These are phyloP conservation scores for Nephelium lappaceum DNA, from an alignment of 345 rosid genomes.

Conservation along the genomic window DNA sequence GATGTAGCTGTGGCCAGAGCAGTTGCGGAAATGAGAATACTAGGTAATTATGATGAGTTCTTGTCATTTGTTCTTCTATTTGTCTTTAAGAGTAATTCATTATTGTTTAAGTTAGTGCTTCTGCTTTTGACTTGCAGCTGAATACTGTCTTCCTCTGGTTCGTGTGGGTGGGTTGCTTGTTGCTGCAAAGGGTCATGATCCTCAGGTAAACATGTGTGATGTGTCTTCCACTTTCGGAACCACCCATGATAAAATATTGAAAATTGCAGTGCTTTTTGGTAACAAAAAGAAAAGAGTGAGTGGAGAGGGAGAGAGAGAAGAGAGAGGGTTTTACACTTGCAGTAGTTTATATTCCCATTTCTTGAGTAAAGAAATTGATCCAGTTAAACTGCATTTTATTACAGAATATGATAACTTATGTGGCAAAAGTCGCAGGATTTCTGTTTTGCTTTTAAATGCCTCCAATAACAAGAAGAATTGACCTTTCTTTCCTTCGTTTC, in stretches of 20 bases:
- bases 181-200: constrained; percentile 97
- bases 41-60: constrained; percentile 49
- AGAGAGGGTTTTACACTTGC: neutral
- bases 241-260: neutral
- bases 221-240: neutral
- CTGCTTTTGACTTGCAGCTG: constrained; percentile 54
- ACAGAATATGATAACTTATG: neutral
- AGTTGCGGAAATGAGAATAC: constrained; percentile 91
- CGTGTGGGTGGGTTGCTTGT: constrained; percentile 92
- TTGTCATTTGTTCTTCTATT: neutral
- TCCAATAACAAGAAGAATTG: neutral
- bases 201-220: constrained; percentile 52
- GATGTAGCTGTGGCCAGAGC: constrained; percentile 97
- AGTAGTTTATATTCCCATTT: neutral
- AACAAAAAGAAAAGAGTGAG: neutral
- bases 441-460: neutral
- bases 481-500: neutral
- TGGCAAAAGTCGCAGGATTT: neutral
- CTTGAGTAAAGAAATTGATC: neutral
- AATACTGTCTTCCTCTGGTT: constrained; percentile 92
- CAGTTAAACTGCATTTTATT: neutral
- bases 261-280: neutral
- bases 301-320: neutral
- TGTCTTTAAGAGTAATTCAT: constrained; percentile 13
- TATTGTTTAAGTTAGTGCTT: constrained; percentile 15